These are phyloP conservation scores for Diaporthe vaccinii DNA, from an alignment of 2,329 filamentous ascomycete species.

Conservation along the genomic window DNA sequence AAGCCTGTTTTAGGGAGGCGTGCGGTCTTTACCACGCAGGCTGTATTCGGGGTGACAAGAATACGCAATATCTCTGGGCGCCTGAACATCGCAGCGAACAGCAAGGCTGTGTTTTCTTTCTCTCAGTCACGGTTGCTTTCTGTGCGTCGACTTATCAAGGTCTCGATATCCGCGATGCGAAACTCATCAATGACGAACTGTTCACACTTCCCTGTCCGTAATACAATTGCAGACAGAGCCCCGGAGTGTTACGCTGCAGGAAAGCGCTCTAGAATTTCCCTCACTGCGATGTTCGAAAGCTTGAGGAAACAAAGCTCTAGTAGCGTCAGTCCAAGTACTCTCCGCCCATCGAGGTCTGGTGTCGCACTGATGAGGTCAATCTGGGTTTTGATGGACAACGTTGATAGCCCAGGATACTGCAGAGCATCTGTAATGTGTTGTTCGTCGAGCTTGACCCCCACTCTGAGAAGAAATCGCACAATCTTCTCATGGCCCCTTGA, in stretches of 20 bases:
- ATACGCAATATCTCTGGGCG: background rate
- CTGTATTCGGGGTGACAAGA: background rate
- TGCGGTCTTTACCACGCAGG: accelerated
- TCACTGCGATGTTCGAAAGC: background rate
- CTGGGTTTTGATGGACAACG: background rate
- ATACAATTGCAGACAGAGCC: background rate
- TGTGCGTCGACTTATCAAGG: background rate
- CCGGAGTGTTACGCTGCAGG: background rate
- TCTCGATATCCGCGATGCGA: background rate
- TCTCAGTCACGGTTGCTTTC: background rate
- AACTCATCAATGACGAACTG: accelerated
- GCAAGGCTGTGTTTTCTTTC: background rate
- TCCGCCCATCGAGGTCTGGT: background rate
- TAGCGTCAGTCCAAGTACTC: background rate
- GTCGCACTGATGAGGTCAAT: background rate
- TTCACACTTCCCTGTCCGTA: background rate
- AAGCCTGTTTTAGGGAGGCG: background rate
- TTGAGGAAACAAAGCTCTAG: background rate
- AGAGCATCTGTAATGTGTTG: background rate
- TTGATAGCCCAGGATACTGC: background rate
- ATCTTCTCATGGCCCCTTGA: background rate
- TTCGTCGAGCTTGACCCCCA: background rate
- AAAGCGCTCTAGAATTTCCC: background rate
- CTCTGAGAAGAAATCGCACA: background rate
- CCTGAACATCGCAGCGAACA: background rate